phyloP scores from a whole-genome alignment of 352 stramenopile genomes.

The Phytopythium ostracodes region DNA sequence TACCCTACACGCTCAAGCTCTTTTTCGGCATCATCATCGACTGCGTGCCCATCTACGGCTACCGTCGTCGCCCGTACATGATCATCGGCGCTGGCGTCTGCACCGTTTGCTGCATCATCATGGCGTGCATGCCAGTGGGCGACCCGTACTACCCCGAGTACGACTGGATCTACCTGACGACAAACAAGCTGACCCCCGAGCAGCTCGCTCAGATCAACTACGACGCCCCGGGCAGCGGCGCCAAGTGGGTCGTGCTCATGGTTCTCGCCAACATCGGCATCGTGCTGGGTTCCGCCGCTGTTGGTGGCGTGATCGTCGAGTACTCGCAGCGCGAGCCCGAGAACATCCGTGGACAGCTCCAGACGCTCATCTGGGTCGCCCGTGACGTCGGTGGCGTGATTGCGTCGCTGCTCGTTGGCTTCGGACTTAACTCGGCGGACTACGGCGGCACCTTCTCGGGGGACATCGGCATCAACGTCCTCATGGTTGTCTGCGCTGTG shows the following conservation, averaged over 20 bases:
- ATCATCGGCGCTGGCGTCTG: conserved; percentile 57
- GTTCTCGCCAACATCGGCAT: conserved; percentile 34
- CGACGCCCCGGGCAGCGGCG: conserved; percentile 20
- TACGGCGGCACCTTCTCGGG: conserved; percentile 31
- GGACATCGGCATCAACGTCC: conserved; percentile 26
- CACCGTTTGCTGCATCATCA: conserved; percentile 40
- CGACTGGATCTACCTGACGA: conserved; percentile 25
- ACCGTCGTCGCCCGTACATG: conserved; percentile 66
- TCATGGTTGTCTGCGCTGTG: conserved; percentile 32
- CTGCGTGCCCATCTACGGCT: conserved; percentile 59
- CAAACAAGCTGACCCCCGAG: conserved; percentile 29
- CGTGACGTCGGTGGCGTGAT: conserved; percentile 30
- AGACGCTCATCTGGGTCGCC: conserved; percentile 32
- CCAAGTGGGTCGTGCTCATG: conserved; percentile 31
- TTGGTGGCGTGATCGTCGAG: conserved; percentile 43
- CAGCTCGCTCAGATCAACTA: conserved; percentile 23
- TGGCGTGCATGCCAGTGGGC: conserved; percentile 36
- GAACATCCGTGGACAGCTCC: conserved; percentile 34
- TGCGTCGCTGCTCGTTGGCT: conserved; percentile 28
- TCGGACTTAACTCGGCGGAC: conserved; percentile 33
- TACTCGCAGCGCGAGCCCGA: conserved; percentile 44
- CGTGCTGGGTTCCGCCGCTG: conserved; percentile 31
- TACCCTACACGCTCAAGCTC: conserved; percentile 68
- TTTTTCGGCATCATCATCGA: conserved; percentile 61
- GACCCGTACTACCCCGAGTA: conserved; percentile 39